Percentiles rank a stretch among this genome's conserved stretches.
Conservation (phyloP, 2,329 filamentous ascomycete genomes). For the Cladosporium phlei region DNA sequence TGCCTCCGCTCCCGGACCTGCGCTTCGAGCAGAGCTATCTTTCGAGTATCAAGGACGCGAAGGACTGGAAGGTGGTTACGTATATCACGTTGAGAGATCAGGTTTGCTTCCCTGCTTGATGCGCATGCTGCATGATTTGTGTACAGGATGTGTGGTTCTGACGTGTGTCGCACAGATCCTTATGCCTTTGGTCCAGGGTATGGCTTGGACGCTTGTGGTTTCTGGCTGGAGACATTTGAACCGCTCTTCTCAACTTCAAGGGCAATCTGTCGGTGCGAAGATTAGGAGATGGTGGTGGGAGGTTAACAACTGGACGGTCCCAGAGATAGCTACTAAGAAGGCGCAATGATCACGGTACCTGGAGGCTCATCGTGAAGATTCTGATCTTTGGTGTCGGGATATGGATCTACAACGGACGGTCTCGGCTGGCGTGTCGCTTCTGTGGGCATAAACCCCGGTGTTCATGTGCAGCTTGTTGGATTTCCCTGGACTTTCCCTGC, state of each 20-base stretch:
- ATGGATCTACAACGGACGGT: too few species aligned
- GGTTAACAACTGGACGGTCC: conserved; percentile 84
- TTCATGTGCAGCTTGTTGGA: too few species aligned
- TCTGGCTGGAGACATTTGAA: conserved; percentile 92
- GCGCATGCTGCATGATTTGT: too few species aligned
- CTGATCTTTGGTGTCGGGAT: too few species aligned
- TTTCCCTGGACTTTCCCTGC: too few species aligned
- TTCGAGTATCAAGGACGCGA: conserved; percentile 74
- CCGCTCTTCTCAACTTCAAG: conserved; percentile 67
- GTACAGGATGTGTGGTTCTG: too few species aligned
- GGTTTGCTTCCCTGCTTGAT: conserved; percentile 45
- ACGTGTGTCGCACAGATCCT: conserved; percentile 58
- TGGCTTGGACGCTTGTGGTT: conserved; percentile 80
- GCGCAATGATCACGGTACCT: too few species aligned
- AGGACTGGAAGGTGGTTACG: conserved; percentile 72
- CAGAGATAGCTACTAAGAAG: conserved; percentile 28
- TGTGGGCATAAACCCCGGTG: too few species aligned
- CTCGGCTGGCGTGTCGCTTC: too few species aligned
- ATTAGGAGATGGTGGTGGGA: conserved; percentile 90
- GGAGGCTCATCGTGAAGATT: too few species aligned
- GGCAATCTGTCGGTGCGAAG: conserved; percentile 69
- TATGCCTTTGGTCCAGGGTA: conserved; percentile 80
- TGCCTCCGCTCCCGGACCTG: conserved; percentile 75
- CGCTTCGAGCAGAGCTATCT: conserved; percentile 98
- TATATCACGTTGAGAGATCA: conserved; percentile 88